A percentile compares a stretch with the other conserved stretches of the same genome.
Conservation (phyloP, 2,329 filamentous ascomycete genomes). For the Geosmithia putterillii region DNA sequence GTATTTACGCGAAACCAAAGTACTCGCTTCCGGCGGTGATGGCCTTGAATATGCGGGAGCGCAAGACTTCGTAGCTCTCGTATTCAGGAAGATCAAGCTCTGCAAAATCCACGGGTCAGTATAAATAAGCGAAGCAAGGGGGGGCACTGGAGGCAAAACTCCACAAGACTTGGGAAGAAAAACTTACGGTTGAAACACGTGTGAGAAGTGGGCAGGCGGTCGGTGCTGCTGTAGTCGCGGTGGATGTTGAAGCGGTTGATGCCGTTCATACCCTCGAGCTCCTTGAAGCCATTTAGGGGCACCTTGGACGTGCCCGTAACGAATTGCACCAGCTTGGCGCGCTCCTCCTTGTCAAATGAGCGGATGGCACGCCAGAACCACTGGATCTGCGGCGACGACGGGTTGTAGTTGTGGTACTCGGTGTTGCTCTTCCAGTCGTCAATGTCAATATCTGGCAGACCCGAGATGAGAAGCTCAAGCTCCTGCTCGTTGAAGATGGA, state of each 20-base stretch:
- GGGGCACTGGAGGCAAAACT: too few species aligned
- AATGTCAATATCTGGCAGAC: conserved; percentile 90
- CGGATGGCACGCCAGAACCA: conserved; percentile 99
- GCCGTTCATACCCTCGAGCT: conserved; percentile 98
- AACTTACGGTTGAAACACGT: conserved; percentile 98
- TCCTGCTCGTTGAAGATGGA: conserved; percentile 99
- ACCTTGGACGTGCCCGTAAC: conserved; percentile 98
- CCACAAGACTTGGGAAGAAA: too few species aligned
- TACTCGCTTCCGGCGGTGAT: conserved; percentile 97
- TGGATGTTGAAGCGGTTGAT: conserved; percentile 98
- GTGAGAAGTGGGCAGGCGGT: conserved; percentile 88
- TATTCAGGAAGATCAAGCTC: conserved; percentile 98
- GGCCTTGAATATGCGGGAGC: conserved; percentile 81
- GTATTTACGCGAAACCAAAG: conserved; percentile 84
- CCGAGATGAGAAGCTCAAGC: conserved; percentile 89
- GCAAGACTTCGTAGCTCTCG: conserved; percentile 84
- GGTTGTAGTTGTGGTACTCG: conserved; percentile 95
- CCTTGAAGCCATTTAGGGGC: conserved; percentile 95
- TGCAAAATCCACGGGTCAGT: too few species aligned
- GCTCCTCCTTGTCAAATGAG: conserved; percentile 97
- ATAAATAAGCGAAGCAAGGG: conserved; percentile 16
- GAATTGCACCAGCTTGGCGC: conserved; percentile 92
- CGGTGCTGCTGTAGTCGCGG: conserved; percentile 92
- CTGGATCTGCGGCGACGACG: conserved; percentile 90
- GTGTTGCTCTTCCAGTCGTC: conserved; percentile 99